Percentiles rank a stretch among this genome's conserved stretches.
Evolutionary conservation across 257 asterid species (phyloP).

Genomic region (Solanum okadae): DNA sequence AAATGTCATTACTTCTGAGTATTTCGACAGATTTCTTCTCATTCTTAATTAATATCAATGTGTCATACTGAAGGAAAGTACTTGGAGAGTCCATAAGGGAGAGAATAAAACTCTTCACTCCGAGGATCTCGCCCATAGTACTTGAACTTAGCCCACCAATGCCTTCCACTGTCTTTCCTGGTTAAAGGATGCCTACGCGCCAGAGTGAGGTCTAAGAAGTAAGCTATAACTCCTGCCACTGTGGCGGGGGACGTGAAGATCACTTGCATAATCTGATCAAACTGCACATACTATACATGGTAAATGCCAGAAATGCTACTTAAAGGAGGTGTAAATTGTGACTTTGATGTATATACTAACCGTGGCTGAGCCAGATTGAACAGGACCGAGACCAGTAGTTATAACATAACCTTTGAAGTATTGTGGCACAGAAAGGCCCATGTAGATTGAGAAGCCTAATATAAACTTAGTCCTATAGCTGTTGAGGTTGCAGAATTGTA

Average conservation of each 20-base stretch:
- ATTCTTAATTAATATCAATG: neutral
- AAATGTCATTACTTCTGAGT: neutral
- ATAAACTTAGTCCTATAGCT: slow-evolving; percentile 85
- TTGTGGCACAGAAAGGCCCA: slow-evolving; percentile 96
- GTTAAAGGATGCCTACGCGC: slow-evolving; percentile 46
- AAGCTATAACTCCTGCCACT: slow-evolving; percentile 60
- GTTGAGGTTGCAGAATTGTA: slow-evolving; percentile 91
- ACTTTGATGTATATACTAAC: slow-evolving; percentile 22
- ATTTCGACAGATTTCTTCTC: neutral
- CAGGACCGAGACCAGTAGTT: slow-evolving; percentile 66
- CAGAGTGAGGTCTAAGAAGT: slow-evolving; percentile 69
- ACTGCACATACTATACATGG: slow-evolving; percentile 32
- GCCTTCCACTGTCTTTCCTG: slow-evolving; percentile 80
- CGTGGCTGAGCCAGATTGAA: slow-evolving; percentile 55
- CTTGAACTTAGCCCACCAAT: slow-evolving; percentile 90
- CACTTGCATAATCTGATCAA: slow-evolving; percentile 60
- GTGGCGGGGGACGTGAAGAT: slow-evolving; percentile 78
- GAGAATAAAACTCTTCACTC: slow-evolving; percentile 74
- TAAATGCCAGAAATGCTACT: neutral
- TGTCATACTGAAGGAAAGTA: slow-evolving; percentile 69
- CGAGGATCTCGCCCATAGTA: slow-evolving; percentile 60
- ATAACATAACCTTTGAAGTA: slow-evolving; percentile 70
- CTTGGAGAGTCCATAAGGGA: slow-evolving; percentile 67
- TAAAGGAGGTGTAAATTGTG: too few relatives aligned
- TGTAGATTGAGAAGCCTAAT: slow-evolving; percentile 71